phyloP scores from a whole-genome alignment of 208 protist genomes.

The Lotmaria passim region DNA sequence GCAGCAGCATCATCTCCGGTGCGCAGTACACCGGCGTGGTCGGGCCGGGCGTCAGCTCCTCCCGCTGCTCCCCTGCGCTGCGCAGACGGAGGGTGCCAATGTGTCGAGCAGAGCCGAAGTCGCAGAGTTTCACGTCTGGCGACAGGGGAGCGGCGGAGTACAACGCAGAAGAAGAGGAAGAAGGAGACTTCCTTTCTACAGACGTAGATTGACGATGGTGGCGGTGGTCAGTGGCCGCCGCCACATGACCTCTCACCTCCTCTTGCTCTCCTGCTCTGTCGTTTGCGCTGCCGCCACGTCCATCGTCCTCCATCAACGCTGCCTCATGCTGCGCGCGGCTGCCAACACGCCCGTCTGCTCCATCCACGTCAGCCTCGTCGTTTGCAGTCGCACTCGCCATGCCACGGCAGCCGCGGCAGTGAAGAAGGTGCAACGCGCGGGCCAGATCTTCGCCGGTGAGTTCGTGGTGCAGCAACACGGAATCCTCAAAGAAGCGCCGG shows the following conservation, averaged over 20 bases:
- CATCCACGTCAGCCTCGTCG: too few species aligned
- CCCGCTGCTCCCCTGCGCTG: constrained; percentile 93
- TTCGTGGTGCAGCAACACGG: constrained; percentile 30
- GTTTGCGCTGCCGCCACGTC: too few species aligned
- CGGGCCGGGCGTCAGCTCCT: constrained; percentile 37
- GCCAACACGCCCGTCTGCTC: too few species aligned
- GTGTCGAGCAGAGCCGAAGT: constrained; percentile 84
- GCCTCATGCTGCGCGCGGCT: too few species aligned
- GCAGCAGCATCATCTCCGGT: constrained; percentile 87
- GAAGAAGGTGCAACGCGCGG: constrained; percentile 19
- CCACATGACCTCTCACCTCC: too few species aligned
- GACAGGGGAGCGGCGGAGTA: constrained; percentile 11
- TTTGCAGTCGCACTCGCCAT: background rate
- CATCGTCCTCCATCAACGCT: too few species aligned
- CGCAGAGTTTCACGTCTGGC: constrained; percentile 73
- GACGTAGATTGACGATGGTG: too few species aligned
- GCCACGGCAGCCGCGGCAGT: constrained; percentile 23
- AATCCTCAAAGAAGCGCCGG: constrained; percentile 11
- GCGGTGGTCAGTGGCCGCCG: too few species aligned
- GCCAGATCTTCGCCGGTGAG: constrained; percentile 23
- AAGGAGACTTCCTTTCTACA: background rate
- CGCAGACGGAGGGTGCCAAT: constrained; percentile 92
- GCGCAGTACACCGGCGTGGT: constrained; percentile 97
- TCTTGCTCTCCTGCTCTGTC: too few species aligned
- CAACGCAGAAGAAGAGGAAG: background rate